phyloP scores from a whole-genome alignment of 371 early-diverging fungal species.

The Dinochytrium kinnereticum region DNA sequence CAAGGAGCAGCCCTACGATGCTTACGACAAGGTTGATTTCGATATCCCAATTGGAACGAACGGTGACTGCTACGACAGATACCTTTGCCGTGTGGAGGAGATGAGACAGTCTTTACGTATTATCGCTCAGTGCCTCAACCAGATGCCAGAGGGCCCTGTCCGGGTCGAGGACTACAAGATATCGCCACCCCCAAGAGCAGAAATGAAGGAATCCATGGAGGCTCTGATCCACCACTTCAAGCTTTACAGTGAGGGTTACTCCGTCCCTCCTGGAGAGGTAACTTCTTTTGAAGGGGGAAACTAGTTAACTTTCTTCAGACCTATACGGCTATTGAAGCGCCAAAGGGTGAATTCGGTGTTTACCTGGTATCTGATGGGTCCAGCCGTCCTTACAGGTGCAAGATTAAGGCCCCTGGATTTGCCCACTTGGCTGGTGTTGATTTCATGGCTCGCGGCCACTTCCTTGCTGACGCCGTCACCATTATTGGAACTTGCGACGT shows the following conservation, averaged over 20 bases:
- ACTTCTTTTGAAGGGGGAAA: neutral
- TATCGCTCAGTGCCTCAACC: constrained; percentile 90
- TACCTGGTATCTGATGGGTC: constrained; percentile 87
- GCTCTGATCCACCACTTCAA: constrained; percentile 98
- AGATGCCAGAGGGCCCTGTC: constrained; percentile 94
- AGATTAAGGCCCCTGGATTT: constrained; percentile 97
- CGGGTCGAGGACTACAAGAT: constrained; percentile 98
- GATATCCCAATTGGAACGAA: constrained; percentile 95
- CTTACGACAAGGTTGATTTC: constrained; percentile 93
- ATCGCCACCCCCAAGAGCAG: constrained; percentile 90
- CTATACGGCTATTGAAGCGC: constrained; percentile 96
- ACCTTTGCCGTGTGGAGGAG: constrained; percentile 95
- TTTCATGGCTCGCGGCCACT: constrained; percentile 86
- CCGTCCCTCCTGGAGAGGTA: constrained; percentile 92
- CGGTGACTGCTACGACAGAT: constrained; percentile 97
- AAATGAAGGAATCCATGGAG: constrained; percentile 99
- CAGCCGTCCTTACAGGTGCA: constrained; percentile 96
- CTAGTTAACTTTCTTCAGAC: constrained; percentile 56
- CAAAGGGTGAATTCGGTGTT: constrained; percentile 97
- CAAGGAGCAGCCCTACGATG: constrained; percentile 94
- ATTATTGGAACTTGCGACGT: constrained; percentile 93
- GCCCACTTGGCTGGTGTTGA: constrained; percentile 91
- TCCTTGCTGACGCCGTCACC: constrained; percentile 95
- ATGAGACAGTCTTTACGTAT: constrained; percentile 97
- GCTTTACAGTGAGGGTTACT: constrained; percentile 95